Percentiles rank a stretch among this genome's conserved stretches.
These are phyloP conservation scores for Dalechampia spathulata DNA, from an alignment of 441 rosid genomes.

Conservation along the genomic window DNA sequence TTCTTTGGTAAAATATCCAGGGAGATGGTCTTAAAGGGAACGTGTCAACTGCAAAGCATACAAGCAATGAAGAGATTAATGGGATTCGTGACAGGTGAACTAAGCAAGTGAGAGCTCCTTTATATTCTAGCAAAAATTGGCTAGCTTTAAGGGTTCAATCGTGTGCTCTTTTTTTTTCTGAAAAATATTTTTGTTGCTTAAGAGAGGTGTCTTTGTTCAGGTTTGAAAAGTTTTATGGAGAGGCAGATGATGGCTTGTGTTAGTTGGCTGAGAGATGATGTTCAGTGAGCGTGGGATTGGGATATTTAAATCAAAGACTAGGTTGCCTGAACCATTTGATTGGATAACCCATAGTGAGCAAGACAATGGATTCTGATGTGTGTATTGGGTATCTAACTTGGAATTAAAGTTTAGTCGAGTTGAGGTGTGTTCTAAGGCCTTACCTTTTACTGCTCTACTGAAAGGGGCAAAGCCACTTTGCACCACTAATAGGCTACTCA, in stretches of 20 bases:
- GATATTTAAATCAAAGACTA: neutral
- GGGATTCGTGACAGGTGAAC: conserved; percentile 89
- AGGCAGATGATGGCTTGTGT: neutral
- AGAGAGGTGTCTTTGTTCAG: neutral
- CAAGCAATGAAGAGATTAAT: conserved; percentile 31
- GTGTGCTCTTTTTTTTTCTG: conserved; percentile 6
- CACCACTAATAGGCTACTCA: too few species aligned
- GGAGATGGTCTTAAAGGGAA: conserved; percentile 38
- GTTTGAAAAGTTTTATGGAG: neutral
- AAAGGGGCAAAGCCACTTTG: too few species aligned
- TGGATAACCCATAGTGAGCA: neutral
- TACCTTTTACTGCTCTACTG: too few species aligned
- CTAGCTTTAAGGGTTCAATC: conserved; percentile 11
- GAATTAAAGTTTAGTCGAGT: too few species aligned
- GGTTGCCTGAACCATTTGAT: neutral
- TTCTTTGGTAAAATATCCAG: conserved; percentile 43
- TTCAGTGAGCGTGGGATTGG: neutral
- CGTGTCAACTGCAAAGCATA: conserved; percentile 20
- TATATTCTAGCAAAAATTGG: conserved; percentile 35
- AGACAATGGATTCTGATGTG: neutral
- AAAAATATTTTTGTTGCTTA: conserved; percentile 7
- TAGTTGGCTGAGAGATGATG: neutral
- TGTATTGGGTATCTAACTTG: too few species aligned
- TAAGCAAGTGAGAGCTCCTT: conserved; percentile 81
- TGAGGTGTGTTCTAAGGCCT: too few species aligned